Conservation (phyloP, 2,329 filamentous ascomycete genomes). For the Drechslera avenae region DNA sequence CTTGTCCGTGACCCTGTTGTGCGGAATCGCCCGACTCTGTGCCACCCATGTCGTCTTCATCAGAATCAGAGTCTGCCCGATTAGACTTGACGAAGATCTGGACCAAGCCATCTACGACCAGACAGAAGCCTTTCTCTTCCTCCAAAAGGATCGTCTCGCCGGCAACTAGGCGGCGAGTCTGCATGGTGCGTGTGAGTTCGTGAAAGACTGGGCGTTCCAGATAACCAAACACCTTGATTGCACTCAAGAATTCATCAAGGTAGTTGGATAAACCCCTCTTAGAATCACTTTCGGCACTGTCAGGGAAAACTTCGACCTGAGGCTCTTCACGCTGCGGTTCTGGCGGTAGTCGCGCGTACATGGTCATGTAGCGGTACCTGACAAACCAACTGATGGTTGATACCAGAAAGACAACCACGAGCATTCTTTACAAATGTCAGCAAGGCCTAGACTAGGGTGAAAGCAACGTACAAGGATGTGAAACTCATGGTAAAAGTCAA, state of each 20-base stretch:
- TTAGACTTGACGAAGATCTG: slow-evolving; percentile 98
- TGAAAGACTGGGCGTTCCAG: slow-evolving; percentile 96
- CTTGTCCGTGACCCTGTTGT: slow-evolving; percentile 69
- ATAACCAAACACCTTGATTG: slow-evolving; percentile 99
- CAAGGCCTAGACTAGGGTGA: slow-evolving; percentile 23
- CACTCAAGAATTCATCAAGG: slow-evolving; percentile 94
- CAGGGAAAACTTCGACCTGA: slow-evolving; percentile 91
- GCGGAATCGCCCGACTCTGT: slow-evolving; percentile 61
- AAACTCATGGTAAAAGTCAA: slow-evolving; percentile 99
- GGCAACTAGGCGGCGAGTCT: slow-evolving; percentile 93
- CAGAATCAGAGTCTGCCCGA: slow-evolving; percentile 52
- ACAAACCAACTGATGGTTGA: slow-evolving; percentile 94
- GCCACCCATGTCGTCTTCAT: slow-evolving; percentile 54
- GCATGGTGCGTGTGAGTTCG: slow-evolving; percentile 96
- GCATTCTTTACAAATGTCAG: slow-evolving; percentile 33
- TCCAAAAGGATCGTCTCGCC: slow-evolving; percentile 94
- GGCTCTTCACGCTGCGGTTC: slow-evolving; percentile 96
- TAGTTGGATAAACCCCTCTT: slow-evolving; percentile 96
- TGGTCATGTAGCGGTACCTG: slow-evolving; percentile 92
- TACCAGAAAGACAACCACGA: slow-evolving; percentile 76
- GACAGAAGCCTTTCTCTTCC: slow-evolving; percentile 96
- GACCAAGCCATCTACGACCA: slow-evolving; percentile 94
- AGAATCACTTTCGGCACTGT: slow-evolving; percentile 84
- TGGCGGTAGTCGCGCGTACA: slow-evolving; percentile 91
- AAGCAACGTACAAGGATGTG: slow-evolving; percentile 76